A percentile compares a stretch with the other conserved stretches of the same genome.
Conservation (phyloP, 2,329 filamentous ascomycete genomes). For the Alternaria dauci region DNA sequence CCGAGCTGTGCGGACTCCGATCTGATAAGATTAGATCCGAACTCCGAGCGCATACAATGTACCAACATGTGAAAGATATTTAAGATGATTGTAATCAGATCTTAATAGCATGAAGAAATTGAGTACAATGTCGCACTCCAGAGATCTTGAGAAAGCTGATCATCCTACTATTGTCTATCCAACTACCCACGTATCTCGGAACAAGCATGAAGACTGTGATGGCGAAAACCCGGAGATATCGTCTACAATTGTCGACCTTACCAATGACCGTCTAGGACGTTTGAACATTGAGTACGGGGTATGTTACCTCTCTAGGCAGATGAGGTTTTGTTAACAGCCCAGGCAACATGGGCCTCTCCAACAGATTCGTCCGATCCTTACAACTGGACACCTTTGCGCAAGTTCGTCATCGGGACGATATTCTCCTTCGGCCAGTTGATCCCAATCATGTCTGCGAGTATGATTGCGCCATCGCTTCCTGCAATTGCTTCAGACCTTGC, state of each 20-base stretch:
- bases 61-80: too few species aligned
- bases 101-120: too few species aligned
- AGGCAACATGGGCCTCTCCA: conserved; percentile 7
- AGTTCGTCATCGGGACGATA: conserved; percentile 23
- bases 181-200: background rate
- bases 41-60: too few species aligned
- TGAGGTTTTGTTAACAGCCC: too few species aligned
- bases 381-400: conserved; percentile 37
- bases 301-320: too few species aligned
- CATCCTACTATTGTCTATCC: background rate
- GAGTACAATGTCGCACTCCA: too few species aligned
- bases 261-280: background rate
- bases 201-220: background rate
- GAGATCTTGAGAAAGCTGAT: too few species aligned
- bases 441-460: conserved; percentile 24
- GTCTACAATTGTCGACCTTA: background rate
- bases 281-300: background rate
- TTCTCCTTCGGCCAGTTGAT: conserved; percentile 25
- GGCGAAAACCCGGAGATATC: conserved; percentile 3
- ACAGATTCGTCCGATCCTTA: conserved; percentile 41
- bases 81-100: too few species aligned
- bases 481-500: conserved; percentile 19
- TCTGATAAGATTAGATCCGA: too few species aligned
- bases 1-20: too few species aligned
- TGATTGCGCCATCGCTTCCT: conserved; percentile 22